Base-by-base conservation (phyloP, 306 rosid species). In the Cyclanthera cordifolia region DNA sequence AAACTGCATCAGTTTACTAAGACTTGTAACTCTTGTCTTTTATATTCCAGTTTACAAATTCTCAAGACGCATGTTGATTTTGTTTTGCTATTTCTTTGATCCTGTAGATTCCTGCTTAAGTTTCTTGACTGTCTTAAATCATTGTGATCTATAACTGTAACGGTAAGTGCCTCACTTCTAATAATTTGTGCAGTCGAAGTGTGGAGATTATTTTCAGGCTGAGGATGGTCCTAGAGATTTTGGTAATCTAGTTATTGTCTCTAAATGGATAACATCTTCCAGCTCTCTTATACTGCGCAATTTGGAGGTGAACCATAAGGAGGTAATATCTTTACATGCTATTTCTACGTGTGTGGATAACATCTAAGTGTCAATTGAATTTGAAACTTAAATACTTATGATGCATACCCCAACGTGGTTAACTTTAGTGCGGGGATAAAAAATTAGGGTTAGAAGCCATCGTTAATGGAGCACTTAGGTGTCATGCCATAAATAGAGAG, bases 121-220 rank as follows among this genome's bases (percentile, higher is more conserved):
- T 21, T 67, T 17, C 16, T 20, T 63, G 23, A 27, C 32, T 73
- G 65, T 23, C 20, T 74, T 41, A 17, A 51, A 17, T 27, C 67
- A 27, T 45, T 74, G 24, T 60, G 46, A 53, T 49, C 30, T 41
- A 32, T 45, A 45, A 55, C 37, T 43, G 13, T n/a, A 45, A 55
- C 37, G 25, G 13, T n/a, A 24, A 16, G 34, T 53, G 41, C 52
- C 74, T 54, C 43, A 53, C 60, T 43, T 46, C 14, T 49, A 12
- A 25, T 58, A 57, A 30, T 50, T 56, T 57, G 12, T 54, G 59
- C 84, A 88, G 94, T 79, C 58, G 74, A 89, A 92, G 66, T 93
- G 99, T 78, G 96, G 94, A 70, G 91, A 93, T 82, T 93, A 93
- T 75, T 93, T 83, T 77, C 95, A 85, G 79, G 84, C 95, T 20